Evolutionary conservation across 768 basidiomycete genomes (phyloP).

Genomic region (Cyclocybe cylindracea): DNA sequence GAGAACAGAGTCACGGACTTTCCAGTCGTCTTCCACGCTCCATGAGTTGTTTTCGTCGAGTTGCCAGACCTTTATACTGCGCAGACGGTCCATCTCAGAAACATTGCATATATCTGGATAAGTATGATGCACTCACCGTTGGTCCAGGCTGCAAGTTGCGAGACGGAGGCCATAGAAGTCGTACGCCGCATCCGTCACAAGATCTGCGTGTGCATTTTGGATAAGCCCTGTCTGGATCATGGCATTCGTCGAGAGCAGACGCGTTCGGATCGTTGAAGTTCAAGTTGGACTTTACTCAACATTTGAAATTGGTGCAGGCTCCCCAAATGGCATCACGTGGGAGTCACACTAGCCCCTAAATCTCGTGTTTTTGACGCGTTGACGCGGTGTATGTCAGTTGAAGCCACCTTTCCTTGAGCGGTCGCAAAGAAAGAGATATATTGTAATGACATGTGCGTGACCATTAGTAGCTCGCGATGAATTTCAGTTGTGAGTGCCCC

Average conservation of each 20-base stretch:
- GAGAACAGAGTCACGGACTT: conserved; percentile 45
- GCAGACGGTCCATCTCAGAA: conserved; percentile 10
- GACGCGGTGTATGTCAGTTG: too few species aligned
- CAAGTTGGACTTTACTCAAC: neutral
- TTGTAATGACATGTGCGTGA: too few species aligned
- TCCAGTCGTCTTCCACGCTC: conserved; percentile 89
- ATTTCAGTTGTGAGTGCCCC: too few species aligned
- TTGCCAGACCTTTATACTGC: conserved; percentile 85
- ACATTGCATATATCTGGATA: conserved; percentile 4
- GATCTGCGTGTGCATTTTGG: conserved; percentile 74
- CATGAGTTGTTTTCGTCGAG: conserved; percentile 78
- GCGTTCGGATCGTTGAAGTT: neutral
- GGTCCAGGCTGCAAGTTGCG: conserved; percentile 82
- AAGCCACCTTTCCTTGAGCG: too few species aligned
- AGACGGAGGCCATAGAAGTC: conserved; percentile 87
- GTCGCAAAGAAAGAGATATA: too few species aligned
- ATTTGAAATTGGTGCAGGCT: too few species aligned
- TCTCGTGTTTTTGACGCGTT: too few species aligned
- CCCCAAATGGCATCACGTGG: too few species aligned
- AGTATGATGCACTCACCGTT: conserved; percentile 49
- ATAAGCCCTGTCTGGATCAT: conserved; percentile 86
- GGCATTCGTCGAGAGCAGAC: neutral
- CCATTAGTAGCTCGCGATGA: too few species aligned
- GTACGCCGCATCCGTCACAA: conserved; percentile 85
- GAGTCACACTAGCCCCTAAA: too few species aligned